Evolutionary conservation across 2,329 filamentous ascomycete genomes (phyloP).

Genomic region (Triangularia setosa): DNA sequence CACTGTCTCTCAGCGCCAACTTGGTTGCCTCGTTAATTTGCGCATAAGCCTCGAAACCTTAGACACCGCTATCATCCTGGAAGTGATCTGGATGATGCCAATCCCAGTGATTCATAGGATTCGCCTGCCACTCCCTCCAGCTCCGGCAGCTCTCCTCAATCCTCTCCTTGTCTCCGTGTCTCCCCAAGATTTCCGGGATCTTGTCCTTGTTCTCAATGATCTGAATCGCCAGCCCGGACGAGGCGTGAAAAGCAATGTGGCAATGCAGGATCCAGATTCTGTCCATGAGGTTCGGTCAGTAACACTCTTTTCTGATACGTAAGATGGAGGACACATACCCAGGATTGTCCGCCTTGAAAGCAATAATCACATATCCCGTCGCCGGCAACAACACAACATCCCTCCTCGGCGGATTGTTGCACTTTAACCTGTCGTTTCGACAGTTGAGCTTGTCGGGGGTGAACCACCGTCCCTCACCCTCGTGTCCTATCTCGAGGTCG

Average conservation of each 20-base stretch:
- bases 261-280: constrained; percentile 9
- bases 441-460: background rate
- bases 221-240: constrained; percentile 12
- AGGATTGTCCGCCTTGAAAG: constrained; percentile 10
- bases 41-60: background rate
- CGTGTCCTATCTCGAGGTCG: background rate
- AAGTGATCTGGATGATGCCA: constrained; percentile 12
- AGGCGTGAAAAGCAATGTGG: constrained; percentile 11
- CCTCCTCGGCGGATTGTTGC: constrained; percentile 1
- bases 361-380: constrained; percentile 4
- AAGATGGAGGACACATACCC: background rate
- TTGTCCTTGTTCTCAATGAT: constrained; percentile 16
- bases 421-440: background rate
- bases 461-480: background rate
- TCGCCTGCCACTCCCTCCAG: constrained; percentile 11
- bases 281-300: background rate
- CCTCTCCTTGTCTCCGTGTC: background rate
- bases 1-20: too few relatives aligned
- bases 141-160: constrained; percentile 9
- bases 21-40: background rate
- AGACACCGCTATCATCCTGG: constrained; percentile 16
- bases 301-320: background rate
- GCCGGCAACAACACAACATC: constrained; percentile 8
- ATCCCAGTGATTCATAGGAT: constrained; percentile 11
- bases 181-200: constrained; percentile 8